Base-by-base conservation (phyloP, 2,329 filamentous ascomycete genomes). In the Claviceps capensis region DNA sequence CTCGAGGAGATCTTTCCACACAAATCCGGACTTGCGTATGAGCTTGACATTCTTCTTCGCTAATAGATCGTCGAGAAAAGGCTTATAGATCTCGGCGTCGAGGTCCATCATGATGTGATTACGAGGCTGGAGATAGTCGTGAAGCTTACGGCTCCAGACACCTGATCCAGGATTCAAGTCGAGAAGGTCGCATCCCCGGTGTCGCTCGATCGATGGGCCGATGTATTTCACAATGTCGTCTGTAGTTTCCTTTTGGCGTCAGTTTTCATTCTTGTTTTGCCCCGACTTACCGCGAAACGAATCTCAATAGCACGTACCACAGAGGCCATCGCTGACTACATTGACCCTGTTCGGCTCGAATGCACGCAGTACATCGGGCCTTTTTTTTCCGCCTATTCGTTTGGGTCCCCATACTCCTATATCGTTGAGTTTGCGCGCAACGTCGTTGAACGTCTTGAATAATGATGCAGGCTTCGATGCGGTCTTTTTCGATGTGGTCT, bases 41-140 rank as follows among this genome's bases (percentile, higher is more conserved):
- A 86, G 61, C 38, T 69, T 67, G 3, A 73, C 71, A 50, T 74
- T 72, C 2, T 73, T 67, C 5, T 69, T 69, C 1, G 73, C 60
- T 6, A 79, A 64, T 1, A 89, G 70, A 0, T 78, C 71, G 17
- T 76, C 60, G 23, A 95, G 77, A 54, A 83, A 80, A 0, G 78
- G 71, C 1, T 68, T 56, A 63, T 86, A 91, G 3, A 76, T 60
- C 0, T 72, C 67, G 2, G 68, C 65, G 37, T 86, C 78, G 2
- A 83, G 81, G 61, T 97, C 90, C 67, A 96, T 75, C 43, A 98
- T 73, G 45, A 96, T 70, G 69, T 98, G 93, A 5, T 79, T 82
- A 53, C 88, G 82, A 4, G 91, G 91, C 60, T 88, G 70, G 7
- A 98, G 72, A 46, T 77, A 70, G 0, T 87, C 74, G 63, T 95